phyloP scores from a whole-genome alignment of 257 asterid genomes.

The Prunella vulgaris region DNA sequence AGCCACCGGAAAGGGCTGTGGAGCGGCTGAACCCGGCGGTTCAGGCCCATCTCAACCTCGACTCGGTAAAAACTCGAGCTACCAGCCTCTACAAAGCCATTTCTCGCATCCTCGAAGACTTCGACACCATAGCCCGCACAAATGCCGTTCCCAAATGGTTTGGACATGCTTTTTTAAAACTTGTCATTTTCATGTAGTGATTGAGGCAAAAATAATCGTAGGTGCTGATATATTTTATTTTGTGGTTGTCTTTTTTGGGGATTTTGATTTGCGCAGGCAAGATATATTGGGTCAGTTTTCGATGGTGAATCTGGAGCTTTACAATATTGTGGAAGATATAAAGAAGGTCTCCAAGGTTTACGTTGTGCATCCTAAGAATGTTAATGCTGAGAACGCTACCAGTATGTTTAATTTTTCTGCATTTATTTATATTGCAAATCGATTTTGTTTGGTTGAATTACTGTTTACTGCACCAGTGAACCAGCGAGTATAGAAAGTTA shows the following conservation, averaged over 20 bases:
- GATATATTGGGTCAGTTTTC: constrained; percentile 86
- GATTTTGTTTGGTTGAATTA: not conserved
- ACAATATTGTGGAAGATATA: constrained; percentile 83
- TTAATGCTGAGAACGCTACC: constrained; percentile 89
- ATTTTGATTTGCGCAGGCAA: constrained; percentile 53
- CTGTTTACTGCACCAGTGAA: not conserved
- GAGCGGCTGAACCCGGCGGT: constrained; percentile 86
- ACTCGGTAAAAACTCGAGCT: constrained; percentile 92
- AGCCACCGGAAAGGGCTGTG: constrained; percentile 47
- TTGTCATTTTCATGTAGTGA: not conserved
- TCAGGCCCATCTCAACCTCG: constrained; percentile 93
- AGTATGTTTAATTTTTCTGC: constrained; percentile 37
- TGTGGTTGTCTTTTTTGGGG: not conserved
- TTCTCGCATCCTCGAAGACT: constrained; percentile 90
- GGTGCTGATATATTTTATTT: not conserved
- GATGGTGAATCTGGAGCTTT: constrained; percentile 95
- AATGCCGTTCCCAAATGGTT: constrained; percentile 85
- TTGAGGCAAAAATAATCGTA: not conserved
- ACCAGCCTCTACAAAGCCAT: constrained; percentile 84
- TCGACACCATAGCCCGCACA: constrained; percentile 64
- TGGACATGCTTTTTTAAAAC: not conserved
- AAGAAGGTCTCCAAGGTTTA: constrained; percentile 95
- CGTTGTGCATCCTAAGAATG: constrained; percentile 92
- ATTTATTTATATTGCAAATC: not conserved
- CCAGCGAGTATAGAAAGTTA: not conserved